Conservation (phyloP, 2,329 filamentous ascomycete species). For the Colletotrichum scovillei region DNA sequence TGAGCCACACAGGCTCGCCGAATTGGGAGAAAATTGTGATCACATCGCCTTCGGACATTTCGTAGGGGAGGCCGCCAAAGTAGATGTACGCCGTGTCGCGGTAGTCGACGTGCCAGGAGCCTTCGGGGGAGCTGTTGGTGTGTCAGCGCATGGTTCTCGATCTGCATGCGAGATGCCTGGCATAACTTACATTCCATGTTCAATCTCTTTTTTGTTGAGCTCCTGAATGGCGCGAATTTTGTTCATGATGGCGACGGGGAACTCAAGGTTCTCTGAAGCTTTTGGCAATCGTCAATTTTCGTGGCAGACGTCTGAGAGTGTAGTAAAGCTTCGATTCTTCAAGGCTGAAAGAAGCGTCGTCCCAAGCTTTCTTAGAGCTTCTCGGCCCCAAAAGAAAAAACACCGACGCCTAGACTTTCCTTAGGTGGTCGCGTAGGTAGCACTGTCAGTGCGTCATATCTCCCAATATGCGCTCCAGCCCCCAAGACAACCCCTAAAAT, state of each 20-base stretch:
- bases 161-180: too few relatives aligned
- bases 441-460: conserved; percentile 32
- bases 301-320: background rate
- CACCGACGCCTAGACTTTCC: background rate
- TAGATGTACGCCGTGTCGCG: conserved; percentile 97
- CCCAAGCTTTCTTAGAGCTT: conserved; percentile 19
- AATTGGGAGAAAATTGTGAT: conserved; percentile 98
- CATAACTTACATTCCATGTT: conserved; percentile 78
- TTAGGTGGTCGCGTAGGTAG: conserved; percentile 9
- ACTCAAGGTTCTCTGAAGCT: background rate
- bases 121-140: conserved; percentile 75
- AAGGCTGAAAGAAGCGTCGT: conserved; percentile 26
- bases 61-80: conserved; percentile 92
- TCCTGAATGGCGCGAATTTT: conserved; percentile 91
- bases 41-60: conserved; percentile 94
- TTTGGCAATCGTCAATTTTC: background rate
- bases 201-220: conserved; percentile 94
- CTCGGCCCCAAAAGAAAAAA: background rate
- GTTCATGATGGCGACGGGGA: conserved; percentile 74
- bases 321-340: conserved; percentile 15
- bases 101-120: conserved; percentile 97
- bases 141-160: conserved; percentile 40
- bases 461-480: conserved; percentile 1
- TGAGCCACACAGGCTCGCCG: conserved; percentile 93
- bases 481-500: conserved; percentile 21